Base-by-base conservation (phyloP, 805 yeast species). In the Yarrowia bubula region DNA sequence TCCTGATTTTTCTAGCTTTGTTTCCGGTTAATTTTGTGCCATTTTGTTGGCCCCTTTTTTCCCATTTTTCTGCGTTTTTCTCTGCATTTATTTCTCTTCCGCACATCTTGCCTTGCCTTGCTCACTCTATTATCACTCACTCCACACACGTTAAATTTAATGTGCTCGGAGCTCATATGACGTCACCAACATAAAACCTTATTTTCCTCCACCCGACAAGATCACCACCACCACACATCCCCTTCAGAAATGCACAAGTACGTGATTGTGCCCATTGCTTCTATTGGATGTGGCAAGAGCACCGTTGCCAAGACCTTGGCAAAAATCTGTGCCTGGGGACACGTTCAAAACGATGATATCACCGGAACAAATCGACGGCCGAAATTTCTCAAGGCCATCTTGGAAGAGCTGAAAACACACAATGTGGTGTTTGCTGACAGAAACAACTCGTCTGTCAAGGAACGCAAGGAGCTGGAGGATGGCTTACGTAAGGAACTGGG, bases 211-310 rank as follows among this genome's bases (percentile, higher is more conserved):
- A 22, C 28, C 3, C 28, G 4, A 22, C 28, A 3, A n/a, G n/a
- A 22, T 22, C 28, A 22, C 28, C 28, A 22, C 28, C 28, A 22
- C 28, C 28, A 22, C 28, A 22, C 28, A 22, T 3, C 28, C 28
- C 28, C 28, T 13, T 28, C n/a, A 7, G 14, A 39, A 15, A 43
- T 43, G 48, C 38, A 35, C 38, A 48, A 48, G 18, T 88, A 84
- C 72, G 81, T 90, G 0, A 71, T 95, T 1, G 83, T 91, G 0
- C 93, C 98, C 0, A 84, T 92, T 4, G 92, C 98, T 0, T 91
- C 96, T 0, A 83, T 93, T 57, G 98, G 98, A 0, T 90, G 97
- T 75, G 99, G 99, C 10, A 95, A 95, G 72, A 91, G 98, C 0
- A 91, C 98, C 0, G 83, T 89, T 0, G 84, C 89, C 7, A 73